A percentile compares a stretch with the other conserved stretches of the same genome.
phyloP scores from a whole-genome alignment of 2,329 filamentous ascomycete genomes.

The Verticillium dahliae region DNA sequence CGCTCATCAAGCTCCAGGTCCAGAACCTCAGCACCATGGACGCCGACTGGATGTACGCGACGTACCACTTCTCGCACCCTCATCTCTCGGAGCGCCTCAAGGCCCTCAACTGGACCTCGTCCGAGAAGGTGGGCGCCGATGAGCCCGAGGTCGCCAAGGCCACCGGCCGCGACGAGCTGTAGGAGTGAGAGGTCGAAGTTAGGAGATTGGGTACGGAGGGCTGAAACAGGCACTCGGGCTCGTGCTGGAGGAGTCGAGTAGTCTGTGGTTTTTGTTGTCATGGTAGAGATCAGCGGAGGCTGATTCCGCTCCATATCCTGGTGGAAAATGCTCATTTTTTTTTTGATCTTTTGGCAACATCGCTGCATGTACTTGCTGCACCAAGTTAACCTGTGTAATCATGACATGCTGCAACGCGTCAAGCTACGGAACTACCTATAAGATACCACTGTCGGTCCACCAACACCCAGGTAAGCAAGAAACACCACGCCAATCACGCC shows the following conservation, averaged over 20 bases:
- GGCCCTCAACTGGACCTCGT: slow-evolving; percentile 80
- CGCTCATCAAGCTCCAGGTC: slow-evolving; percentile 94
- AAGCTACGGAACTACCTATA: too few species aligned
- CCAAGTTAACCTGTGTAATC: neutral
- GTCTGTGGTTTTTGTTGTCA: neutral
- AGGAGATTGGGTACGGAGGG: neutral
- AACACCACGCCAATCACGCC: neutral
- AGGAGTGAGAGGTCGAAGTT: slow-evolving; percentile 16
- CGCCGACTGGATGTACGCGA: slow-evolving; percentile 96
- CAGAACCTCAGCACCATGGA: slow-evolving; percentile 99
- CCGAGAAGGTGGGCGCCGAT: slow-evolving; percentile 33
- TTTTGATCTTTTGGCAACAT: neutral
- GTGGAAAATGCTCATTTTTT: neutral
- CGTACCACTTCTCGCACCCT: slow-evolving; percentile 97
- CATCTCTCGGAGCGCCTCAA: slow-evolving; percentile 90
- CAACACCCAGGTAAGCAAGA: too few species aligned
- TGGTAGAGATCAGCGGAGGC: neutral
- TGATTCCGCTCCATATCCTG: neutral
- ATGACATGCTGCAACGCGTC: neutral
- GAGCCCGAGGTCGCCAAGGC: slow-evolving; percentile 56
- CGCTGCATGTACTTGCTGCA: neutral
- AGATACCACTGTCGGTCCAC: too few species aligned
- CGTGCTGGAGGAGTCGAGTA: neutral
- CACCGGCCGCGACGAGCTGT: slow-evolving; percentile 69
- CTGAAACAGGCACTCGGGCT: neutral